These are phyloP conservation scores for Hordeum marinum DNA, from an alignment of 176 grass and related monocot species.

Conservation along the genomic window DNA sequence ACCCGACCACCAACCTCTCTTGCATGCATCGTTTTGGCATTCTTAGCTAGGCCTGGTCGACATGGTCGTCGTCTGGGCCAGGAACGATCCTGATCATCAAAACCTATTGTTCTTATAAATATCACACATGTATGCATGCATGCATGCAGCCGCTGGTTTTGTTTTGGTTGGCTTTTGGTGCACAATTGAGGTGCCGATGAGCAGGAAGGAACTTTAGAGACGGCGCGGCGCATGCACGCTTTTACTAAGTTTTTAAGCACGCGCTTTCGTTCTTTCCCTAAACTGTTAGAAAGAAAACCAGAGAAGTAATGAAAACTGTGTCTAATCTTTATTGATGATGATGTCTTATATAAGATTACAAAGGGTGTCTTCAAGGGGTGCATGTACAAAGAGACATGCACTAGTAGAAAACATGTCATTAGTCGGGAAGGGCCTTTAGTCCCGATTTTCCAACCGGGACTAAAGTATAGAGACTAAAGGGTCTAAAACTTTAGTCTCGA, in stretches of 20 bases:
- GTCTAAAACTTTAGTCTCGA: too few species aligned
- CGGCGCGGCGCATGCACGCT: slow-evolving; percentile 38
- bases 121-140: neutral
- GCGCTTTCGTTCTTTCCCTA: neutral
- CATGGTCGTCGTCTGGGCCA: neutral
- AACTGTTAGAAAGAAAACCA: too few species aligned
- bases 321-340: too few species aligned
- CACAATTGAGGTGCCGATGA: slow-evolving; percentile 18
- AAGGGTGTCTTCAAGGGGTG: too few species aligned
- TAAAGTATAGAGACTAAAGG: too few species aligned
- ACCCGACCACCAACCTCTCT: slow-evolving; percentile 10
- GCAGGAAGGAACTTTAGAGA: slow-evolving; percentile 27
- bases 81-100: neutral
- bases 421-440: too few species aligned
- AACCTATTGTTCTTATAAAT: neutral
- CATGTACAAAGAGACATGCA: too few species aligned
- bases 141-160: neutral
- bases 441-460: too few species aligned
- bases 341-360: too few species aligned
- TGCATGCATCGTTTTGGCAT: neutral
- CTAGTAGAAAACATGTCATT: too few species aligned
- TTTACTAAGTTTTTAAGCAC: neutral
- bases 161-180: slow-evolving; percentile 44
- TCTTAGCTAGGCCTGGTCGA: slow-evolving; percentile 12
- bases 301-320: too few species aligned